Evolutionary conservation across 2,329 filamentous ascomycete species (phyloP).

Genomic region (Hypomyces perniciosus): DNA sequence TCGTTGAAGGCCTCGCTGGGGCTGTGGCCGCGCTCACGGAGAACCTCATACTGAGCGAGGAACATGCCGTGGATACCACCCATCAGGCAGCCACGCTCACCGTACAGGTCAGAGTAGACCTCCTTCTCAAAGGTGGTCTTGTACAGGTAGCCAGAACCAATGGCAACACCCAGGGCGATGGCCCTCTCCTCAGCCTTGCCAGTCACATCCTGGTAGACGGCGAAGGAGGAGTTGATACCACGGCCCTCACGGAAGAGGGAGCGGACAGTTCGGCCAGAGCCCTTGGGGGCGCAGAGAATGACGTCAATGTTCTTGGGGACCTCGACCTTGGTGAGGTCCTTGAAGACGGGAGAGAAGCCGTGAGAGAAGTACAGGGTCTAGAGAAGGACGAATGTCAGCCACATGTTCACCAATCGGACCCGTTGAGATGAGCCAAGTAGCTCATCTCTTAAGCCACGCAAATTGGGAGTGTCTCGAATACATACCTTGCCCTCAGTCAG

Average conservation of each 20-base stretch:
- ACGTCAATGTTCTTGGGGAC: constrained; percentile 94
- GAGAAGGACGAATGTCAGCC: constrained; percentile 18
- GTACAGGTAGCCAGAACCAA: constrained; percentile 98
- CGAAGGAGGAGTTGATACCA: constrained; percentile 98
- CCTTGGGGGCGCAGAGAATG: constrained; percentile 99
- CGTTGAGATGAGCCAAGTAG: too few relatives aligned
- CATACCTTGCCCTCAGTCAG: constrained; percentile 95
- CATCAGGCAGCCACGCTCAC: constrained; percentile 99
- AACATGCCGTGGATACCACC: constrained; percentile 99
- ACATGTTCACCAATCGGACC: neutral
- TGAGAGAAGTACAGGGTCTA: constrained; percentile 99
- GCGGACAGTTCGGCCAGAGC: constrained; percentile 96
- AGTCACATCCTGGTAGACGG: constrained; percentile 97
- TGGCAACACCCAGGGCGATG: constrained; percentile 89
- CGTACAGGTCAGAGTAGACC: constrained; percentile 99
- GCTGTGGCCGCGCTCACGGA: constrained; percentile 95
- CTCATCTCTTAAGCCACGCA: too few relatives aligned
- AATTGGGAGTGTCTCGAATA: neutral
- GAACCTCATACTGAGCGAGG: constrained; percentile 99
- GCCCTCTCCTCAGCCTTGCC: constrained; percentile 98
- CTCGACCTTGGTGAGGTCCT: constrained; percentile 98
- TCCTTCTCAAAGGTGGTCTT: constrained; percentile 99
- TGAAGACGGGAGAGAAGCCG: constrained; percentile 99
- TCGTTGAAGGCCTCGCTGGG: constrained; percentile 99
- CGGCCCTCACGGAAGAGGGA: constrained; percentile 98